Base-by-base conservation (phyloP, 768 basidiomycete species). In the Lactarius indigo region DNA sequence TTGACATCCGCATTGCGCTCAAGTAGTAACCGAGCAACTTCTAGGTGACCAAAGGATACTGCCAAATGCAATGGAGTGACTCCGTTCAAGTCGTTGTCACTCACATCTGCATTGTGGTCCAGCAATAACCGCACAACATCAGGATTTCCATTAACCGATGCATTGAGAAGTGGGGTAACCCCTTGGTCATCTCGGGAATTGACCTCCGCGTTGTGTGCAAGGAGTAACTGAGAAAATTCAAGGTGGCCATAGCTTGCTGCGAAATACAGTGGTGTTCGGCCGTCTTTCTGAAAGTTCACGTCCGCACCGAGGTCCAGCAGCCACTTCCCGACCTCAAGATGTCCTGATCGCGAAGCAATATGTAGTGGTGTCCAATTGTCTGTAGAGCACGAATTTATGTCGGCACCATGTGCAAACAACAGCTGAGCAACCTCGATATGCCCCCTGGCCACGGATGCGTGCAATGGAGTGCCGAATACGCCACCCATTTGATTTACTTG, bases 1-100 rank as follows among this genome's bases (percentile, higher is more conserved):
- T 44, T n/a, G 44, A n/a, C 44, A 1, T 9, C 20, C 9, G 9
- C 44, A 9, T n/a, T 20, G 8, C 17, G 3, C 20, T 44, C 3
- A 4, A 44, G 44, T 44, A 44, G 44, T 10, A n/a, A 10, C 44
- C n/a, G 44, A n/a, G 8, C 8, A n/a, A n/a, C 20, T n/a, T 44
- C 44, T 3, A n/a, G 44, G 1, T 10, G n/a, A 9, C 44, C 44
- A 5, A 1, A 7, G 0, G 0, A 1, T 10, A n/a, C n/a, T 23
- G 44, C 44, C 0, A 7, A 23, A 23, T 47, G 20, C 4, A 47
- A n/a, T 10, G n/a, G n/a, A n/a, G n/a, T 47, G n/a, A 12, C 4
- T 10, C 10, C n/a, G 3, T n/a, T 8, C 3, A 9, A 1, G n/a
- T 23, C 3, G n/a, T 4, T 10, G n/a, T 2, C 20, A 10, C n/a